Base-by-base conservation (phyloP, 208 protist species). In the Leptomonas pyrrhocoris region DNA sequence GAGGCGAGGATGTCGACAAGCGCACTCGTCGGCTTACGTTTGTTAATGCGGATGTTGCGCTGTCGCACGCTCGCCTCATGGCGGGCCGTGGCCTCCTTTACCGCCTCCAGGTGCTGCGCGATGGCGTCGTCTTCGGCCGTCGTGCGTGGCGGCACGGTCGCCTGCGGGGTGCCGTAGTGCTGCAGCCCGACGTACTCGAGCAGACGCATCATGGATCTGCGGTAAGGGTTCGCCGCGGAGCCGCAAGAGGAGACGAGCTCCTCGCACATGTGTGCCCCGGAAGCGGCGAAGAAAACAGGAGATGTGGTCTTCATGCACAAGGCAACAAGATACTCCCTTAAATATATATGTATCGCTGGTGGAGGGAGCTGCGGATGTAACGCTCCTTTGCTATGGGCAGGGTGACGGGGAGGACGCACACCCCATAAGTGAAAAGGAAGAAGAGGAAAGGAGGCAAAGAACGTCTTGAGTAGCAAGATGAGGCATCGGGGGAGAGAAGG, bases 181-280 rank as follows among this genome's bases (percentile, higher is more conserved):
- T 73, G 51, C 19, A 94, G 53, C 0, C 89, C 89, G 15, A 91
- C 73, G 58, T 80, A 89, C 13, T 59, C 54, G 0, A 91, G 68
- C 23, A 94, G 48, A 6, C 75, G 73, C 16, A 74, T 76, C 77
- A 94, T 88, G 15, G 86, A 92, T 8, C 68, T 64, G 61, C 83
- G 86, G 77, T 94, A 94, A 11, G 77, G 70, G 53, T 85, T 82
- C n/a, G 54, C 27, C 13, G 65, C 43, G 19, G 1, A 53, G n/a
- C 31, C 15, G 31, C 55, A 59, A n/a, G 73, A 68, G 27, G 73
- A 73, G 34, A 70, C 15, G 2, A 71, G 64, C 21, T 51, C n/a
- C 42, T 77, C 71, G 18, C 18, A 3, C 15, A 71, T 25, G 19
- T 49, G 55, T 1, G 34, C 51, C 12, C 40, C 60, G 11, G 61